phyloP scores from a whole-genome alignment of 2,329 filamentous ascomycete species.

The Zasmidium citrigriseum region DNA sequence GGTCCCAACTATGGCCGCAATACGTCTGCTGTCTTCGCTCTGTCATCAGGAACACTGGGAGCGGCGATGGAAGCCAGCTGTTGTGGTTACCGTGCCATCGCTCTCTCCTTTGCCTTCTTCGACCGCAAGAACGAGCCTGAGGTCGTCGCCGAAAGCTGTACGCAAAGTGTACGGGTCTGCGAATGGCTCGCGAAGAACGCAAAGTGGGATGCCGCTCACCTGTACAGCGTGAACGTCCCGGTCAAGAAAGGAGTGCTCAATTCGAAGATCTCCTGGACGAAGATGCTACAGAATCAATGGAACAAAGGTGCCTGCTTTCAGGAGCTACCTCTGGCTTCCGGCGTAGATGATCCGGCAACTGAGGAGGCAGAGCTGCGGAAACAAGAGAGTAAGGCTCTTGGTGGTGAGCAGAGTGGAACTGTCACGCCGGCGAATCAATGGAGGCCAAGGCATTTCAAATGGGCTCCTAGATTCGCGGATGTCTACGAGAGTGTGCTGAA shows the following conservation, averaged over 20 bases:
- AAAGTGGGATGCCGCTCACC: constrained; percentile 57
- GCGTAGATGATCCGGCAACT: constrained; percentile 58
- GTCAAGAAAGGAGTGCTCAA: constrained; percentile 71
- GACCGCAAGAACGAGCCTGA: constrained; percentile 77
- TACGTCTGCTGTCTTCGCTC: constrained; percentile 51
- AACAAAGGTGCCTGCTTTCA: constrained; percentile 80
- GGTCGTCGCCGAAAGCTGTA: constrained; percentile 75
- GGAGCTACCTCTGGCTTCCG: constrained; percentile 66
- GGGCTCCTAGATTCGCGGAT: constrained; percentile 84
- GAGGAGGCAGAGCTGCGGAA: constrained; percentile 75
- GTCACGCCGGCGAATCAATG: constrained; percentile 49
- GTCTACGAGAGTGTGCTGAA: constrained; percentile 86
- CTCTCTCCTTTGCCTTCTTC: constrained; percentile 89
- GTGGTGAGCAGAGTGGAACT: constrained; percentile 31
- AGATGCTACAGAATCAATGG: constrained; percentile 92
- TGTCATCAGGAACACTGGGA: constrained; percentile 52
- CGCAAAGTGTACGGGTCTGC: constrained; percentile 73
- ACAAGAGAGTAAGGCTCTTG: constrained; percentile 51
- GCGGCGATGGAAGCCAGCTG: constrained; percentile 53
- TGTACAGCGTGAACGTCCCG: constrained; percentile 93
- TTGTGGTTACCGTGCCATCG: constrained; percentile 63
- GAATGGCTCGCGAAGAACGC: constrained; percentile 78
- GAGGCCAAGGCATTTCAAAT: constrained; percentile 88
- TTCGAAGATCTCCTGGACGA: constrained; percentile 76
- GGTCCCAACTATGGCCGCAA: constrained; percentile 55